A percentile compares a stretch with the other conserved stretches of the same genome.
Evolutionary conservation across 2,329 filamentous ascomycete genomes (phyloP).

Genomic region (Cladophialophora yegresii): DNA sequence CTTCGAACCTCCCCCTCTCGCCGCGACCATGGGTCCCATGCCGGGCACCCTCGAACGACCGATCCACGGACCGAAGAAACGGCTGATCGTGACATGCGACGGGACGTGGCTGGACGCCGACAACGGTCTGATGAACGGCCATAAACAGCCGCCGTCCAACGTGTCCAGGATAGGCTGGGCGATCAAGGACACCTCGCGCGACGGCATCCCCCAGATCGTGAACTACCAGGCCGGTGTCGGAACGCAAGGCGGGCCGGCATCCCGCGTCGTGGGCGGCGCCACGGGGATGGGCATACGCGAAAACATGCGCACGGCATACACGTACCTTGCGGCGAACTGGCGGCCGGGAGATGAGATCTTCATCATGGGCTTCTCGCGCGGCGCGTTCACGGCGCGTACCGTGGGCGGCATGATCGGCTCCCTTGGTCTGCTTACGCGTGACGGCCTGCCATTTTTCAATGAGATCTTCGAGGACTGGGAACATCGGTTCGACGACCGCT

Average conservation of each 20-base stretch:
- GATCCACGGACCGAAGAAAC: conserved; percentile 36
- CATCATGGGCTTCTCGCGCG: conserved; percentile 44
- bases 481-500: conserved; percentile 36
- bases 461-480: conserved; percentile 42
- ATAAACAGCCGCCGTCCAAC: conserved; percentile 43
- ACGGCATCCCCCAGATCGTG: conserved; percentile 44
- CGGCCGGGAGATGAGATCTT: conserved; percentile 43
- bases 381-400: conserved; percentile 44
- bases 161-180: conserved; percentile 45
- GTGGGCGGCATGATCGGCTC: conserved; percentile 42
- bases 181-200: conserved; percentile 40
- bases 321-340: conserved; percentile 43
- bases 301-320: conserved; percentile 38
- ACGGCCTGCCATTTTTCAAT: conserved; percentile 37
- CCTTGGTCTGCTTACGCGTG: conserved; percentile 41
- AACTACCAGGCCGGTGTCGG: conserved; percentile 49
- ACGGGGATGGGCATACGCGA: conserved; percentile 36
- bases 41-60: conserved; percentile 34
- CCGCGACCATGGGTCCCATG: conserved; percentile 34
- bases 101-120: conserved; percentile 43
- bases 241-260: conserved; percentile 35
- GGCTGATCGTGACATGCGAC: conserved; percentile 44
- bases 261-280: conserved; percentile 32
- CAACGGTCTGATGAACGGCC: conserved; percentile 36
- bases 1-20: conserved; percentile 34